These are phyloP conservation scores for Corchorus olitorius DNA, from an alignment of 345 rosid species.

Conservation along the genomic window DNA sequence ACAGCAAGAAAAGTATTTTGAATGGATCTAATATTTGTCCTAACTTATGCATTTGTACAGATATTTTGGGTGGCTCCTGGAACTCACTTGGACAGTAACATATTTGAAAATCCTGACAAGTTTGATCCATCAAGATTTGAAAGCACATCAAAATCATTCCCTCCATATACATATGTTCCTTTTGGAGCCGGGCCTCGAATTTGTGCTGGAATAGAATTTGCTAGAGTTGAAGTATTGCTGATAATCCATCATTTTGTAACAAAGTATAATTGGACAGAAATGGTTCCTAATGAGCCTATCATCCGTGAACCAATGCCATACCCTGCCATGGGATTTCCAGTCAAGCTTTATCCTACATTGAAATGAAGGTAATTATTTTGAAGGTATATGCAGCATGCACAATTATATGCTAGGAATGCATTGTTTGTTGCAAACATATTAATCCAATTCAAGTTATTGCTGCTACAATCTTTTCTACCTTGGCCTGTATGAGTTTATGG, in stretches of 20 bases:
- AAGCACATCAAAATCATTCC: too few relatives aligned
- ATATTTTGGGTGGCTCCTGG: slow-evolving; percentile 21
- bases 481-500: too few relatives aligned
- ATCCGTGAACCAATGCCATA: slow-evolving; percentile 9
- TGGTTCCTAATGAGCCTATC: slow-evolving; percentile 9
- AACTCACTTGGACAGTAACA: slow-evolving; percentile 19
- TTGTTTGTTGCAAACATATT: too few relatives aligned
- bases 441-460: too few relatives aligned
- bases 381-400: too few relatives aligned
- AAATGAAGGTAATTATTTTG: too few relatives aligned
- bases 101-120: not conserved
- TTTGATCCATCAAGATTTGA: too few relatives aligned
- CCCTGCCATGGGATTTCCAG: slow-evolving; percentile 21
- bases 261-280: slow-evolving; percentile 15
- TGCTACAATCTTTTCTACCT: too few relatives aligned
- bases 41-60: not conserved
- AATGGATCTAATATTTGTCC: not conserved
- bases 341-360: not conserved
- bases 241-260: slow-evolving; percentile 20
- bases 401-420: too few relatives aligned
- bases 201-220: slow-evolving; percentile 13
- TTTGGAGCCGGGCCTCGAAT: slow-evolving; percentile 18
- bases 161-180: slow-evolving; percentile 3
- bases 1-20: too few relatives aligned
- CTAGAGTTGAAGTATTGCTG: slow-evolving; percentile 19